Conservation (phyloP, 768 basidiomycete species). For the Boletus sp. region DNA sequence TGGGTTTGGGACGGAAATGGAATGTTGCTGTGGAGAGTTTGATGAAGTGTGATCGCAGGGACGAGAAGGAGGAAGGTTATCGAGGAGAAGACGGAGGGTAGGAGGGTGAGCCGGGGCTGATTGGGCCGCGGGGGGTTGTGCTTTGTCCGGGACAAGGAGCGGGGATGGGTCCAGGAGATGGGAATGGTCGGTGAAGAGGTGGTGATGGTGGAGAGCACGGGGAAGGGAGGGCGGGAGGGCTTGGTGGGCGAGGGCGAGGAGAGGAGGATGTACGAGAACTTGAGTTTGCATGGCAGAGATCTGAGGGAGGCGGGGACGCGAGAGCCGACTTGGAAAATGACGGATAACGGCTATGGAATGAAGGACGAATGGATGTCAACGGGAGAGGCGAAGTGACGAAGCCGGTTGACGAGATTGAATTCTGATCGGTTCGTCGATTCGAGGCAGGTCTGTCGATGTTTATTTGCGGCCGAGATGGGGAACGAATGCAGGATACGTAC, state of each 20-base stretch:
- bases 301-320: conserved; percentile 6
- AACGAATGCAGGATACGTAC: conserved; percentile 20
- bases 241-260: conserved; percentile 10
- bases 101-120: conserved; percentile 34
- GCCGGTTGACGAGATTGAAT: conserved; percentile 21
- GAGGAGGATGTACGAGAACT: conserved; percentile 26
- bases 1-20: conserved; percentile 14
- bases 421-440: conserved; percentile 26
- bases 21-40: conserved; percentile 12
- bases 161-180: conserved; percentile 26
- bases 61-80: conserved; percentile 32
- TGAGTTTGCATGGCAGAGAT: conserved; percentile 26
- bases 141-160: conserved; percentile 36
- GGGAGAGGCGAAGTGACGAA: conserved; percentile 12
- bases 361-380: conserved; percentile 12
- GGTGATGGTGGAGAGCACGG: conserved; percentile 9
- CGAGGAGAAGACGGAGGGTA: conserved; percentile 30
- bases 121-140: conserved; percentile 27
- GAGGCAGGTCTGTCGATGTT: conserved; percentile 24
- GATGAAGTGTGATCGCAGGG: conserved; percentile 29
- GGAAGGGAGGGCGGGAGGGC: conserved; percentile 3
- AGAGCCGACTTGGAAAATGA: conserved; percentile 20
- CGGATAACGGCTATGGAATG: conserved; percentile 15
- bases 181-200: conserved; percentile 28
- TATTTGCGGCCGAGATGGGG: conserved; percentile 27